Evolutionary conservation across 148 eudicot genomes (phyloP), one percentile per base, ranked within the genome.

Genomic region (Spergularia marina): DNA sequence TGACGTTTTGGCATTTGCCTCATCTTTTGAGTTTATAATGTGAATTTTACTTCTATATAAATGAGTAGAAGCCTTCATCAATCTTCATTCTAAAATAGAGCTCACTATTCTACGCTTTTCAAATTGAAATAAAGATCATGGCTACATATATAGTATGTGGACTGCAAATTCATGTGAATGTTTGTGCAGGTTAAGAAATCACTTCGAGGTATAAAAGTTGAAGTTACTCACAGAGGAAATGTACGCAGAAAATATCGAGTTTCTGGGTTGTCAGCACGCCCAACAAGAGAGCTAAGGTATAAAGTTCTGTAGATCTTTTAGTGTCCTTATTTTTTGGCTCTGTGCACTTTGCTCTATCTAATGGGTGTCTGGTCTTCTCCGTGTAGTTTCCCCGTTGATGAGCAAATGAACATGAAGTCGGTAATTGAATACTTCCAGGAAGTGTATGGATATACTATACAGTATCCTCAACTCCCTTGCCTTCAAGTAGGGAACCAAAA

Each of bases 191-290:
- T 95, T 75, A 95, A 92, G 82, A 95, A 90, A 81, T 89, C 97
- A 15, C 87, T 95, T 68, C 86, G 97, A 80, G 98, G 98, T 14
- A 78, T 95, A 55, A 95, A 90, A 86, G 98, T 95, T 74, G 98
- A 95, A 82, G 97, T 95, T 25, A 92, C 97, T 20, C 98, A 95
- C 79, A 87, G 98, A 71, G 92, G 90, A 77, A 87, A 80, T 68
- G 83, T 85, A 76, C 83, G 96, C 53, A 87, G 98, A 86, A 95
- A 92, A 74, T 95, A 95, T 69, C 86, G 97, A 7, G 85, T 95
- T 64, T 84, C 96, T 72, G 94, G 97, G 58, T 79, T 95, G 81
- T 92, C 98, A 81, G 79, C 98, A 65, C 96, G 87, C 77, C 89
- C 98, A 47, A 92, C 97, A 74, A 80, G 98, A 68, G 96, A 95